Percentiles rank a stretch among this genome's conserved stretches.
These are phyloP conservation scores for Vitis hybrid DNA, from an alignment of 177 flowering plant genomes.

Conservation along the genomic window DNA sequence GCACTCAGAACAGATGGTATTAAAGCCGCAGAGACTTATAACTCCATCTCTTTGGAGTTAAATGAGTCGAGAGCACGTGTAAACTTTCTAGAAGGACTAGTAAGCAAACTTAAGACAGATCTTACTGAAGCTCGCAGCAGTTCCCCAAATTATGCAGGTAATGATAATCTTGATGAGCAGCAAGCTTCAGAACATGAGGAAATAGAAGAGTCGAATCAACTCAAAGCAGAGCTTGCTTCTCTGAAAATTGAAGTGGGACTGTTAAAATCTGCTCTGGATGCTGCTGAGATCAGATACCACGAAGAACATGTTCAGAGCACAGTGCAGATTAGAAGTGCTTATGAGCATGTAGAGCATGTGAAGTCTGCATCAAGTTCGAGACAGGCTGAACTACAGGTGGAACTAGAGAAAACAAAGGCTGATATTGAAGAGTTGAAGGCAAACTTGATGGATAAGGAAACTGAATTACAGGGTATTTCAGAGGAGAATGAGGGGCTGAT, in stretches of 20 bases:
- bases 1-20: conserved; percentile 39
- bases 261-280: conserved; percentile 51
- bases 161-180: conserved; percentile 2
- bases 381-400: conserved; percentile 44
- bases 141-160: conserved; percentile 11
- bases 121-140: conserved; percentile 8
- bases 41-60: conserved; percentile 44
- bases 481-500: conserved; percentile 59
- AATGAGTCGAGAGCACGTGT: conserved; percentile 49
- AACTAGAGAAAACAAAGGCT: conserved; percentile 31
- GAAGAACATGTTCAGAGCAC: conserved; percentile 55
- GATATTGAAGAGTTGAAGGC: conserved; percentile 52
- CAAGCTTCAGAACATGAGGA: conserved; percentile 15
- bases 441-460: conserved; percentile 58
- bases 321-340: conserved; percentile 46
- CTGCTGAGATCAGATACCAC: conserved; percentile 46
- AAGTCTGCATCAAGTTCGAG: conserved; percentile 35
- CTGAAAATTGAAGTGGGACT: conserved; percentile 41
- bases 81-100: conserved; percentile 49
- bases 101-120: conserved; percentile 46
- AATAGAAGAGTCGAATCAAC: conserved; percentile 26
- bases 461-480: conserved; percentile 40
- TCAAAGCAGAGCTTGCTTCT: conserved; percentile 31
- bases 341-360: conserved; percentile 48
- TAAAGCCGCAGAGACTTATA: conserved; percentile 43